Evolutionary conservation across 106 monocot species (phyloP), one percentile per base, ranked within the genome.

Genomic region (Acorus calamus): DNA sequence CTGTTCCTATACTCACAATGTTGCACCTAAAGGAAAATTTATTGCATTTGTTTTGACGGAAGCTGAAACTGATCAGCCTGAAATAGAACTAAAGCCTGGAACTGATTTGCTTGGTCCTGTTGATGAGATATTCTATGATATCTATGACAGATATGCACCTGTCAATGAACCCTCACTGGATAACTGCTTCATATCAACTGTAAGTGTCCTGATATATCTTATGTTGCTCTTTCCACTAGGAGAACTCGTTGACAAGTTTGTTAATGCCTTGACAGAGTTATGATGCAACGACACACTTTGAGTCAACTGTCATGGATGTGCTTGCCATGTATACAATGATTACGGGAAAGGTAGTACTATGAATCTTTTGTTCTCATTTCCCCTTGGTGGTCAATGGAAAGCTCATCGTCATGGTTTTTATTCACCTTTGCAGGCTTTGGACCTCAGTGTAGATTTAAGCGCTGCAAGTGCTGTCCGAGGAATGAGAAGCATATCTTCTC

Each of bases 221-320:
- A 28, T 28, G 4, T 4, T 57, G 9, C 3, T 47, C 47, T 41
- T 3, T 50, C 41, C 49, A 11, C 13, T 58, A 65, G 44, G 4
- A 67, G 4, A 7, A 56, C 46, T 46, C 3, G 42, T 49, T 66
- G 6, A 62, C 53, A 55, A 46, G 9, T 46, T 6, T 3, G 53
- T 57, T 8, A 57, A 28, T 11, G 4, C 45, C 14, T 62, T 62
- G 83, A 71, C 80, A 98, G 96, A 98, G 96, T 75, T 91, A 98
- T 69, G 96, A 98, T 81, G 79, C 87, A 46, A 98, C 96, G 44
- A 87, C 96, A 61, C 96, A 98, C 69, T 98, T 98, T 14, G 96
- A 98, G 66, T 83, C 91, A 41, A 98, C 91, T 57, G 88, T 91
- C n/a, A 67, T 57, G 72, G 96, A 98, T 79, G 96, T 98, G 44